Evolutionary conservation across 768 basidiomycete genomes (phyloP).

Genomic region (Lactifluus echinatus): DNA sequence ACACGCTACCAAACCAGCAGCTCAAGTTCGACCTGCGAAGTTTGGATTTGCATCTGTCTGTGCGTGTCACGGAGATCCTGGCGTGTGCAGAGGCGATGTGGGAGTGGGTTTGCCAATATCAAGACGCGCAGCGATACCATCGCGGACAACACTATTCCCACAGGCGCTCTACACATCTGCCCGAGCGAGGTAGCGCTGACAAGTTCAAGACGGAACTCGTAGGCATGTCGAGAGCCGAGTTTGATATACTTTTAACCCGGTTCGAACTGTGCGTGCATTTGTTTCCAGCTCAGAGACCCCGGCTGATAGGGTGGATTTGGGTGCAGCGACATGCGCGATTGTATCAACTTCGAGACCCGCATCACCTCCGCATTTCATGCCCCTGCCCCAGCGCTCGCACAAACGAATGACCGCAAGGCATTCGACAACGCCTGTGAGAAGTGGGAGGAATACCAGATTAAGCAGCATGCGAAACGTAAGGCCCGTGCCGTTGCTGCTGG

Average conservation of each 20-base stretch:
- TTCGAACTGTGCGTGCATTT: constrained; percentile 50
- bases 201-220: constrained; percentile 29
- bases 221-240: constrained; percentile 50
- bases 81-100: constrained; percentile 73
- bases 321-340: constrained; percentile 57
- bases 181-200: not conserved
- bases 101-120: constrained; percentile 58
- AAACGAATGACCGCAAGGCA: constrained; percentile 42
- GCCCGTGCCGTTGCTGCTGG: not conserved
- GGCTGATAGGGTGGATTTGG: not conserved
- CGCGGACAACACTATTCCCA: not conserved
- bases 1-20: constrained; percentile 44
- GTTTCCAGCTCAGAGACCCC: not conserved
- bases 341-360: constrained; percentile 38
- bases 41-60: constrained; percentile 54
- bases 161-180: not conserved
- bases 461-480: constrained; percentile 24
- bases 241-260: constrained; percentile 45
- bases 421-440: constrained; percentile 51
- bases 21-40: constrained; percentile 49
- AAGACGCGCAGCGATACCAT: constrained; percentile 24
- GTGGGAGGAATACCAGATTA: constrained; percentile 43
- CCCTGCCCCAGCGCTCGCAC: constrained; percentile 32
- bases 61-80: constrained; percentile 55
- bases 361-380: constrained; percentile 45